Conservation (phyloP, 2,329 filamentous ascomycete species). For the Cordyceps militaris region DNA sequence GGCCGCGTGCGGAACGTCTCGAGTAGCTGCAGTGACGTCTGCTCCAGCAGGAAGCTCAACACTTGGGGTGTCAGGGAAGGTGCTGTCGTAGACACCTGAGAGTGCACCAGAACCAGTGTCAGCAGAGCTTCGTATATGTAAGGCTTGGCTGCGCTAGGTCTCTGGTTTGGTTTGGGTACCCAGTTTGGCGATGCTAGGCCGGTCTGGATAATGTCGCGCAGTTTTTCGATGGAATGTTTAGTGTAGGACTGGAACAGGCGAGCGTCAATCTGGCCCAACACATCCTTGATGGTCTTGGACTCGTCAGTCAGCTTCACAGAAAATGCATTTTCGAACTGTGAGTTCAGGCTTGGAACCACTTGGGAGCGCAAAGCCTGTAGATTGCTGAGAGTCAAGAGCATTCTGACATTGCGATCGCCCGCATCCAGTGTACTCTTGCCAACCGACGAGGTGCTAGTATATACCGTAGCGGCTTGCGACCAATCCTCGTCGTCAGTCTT, state of each 20-base stretch:
- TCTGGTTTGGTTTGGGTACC: conserved; percentile 50
- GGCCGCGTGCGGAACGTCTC: conserved; percentile 64
- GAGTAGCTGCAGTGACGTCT: conserved; percentile 72
- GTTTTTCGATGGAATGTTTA: conserved; percentile 60
- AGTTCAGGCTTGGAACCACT: conserved; percentile 79
- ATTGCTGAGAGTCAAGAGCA: conserved; percentile 91
- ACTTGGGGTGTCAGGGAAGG: conserved; percentile 71
- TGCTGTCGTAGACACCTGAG: conserved; percentile 75
- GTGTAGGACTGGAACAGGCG: conserved; percentile 92
- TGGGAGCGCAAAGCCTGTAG: conserved; percentile 75
- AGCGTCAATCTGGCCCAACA: conserved; percentile 82
- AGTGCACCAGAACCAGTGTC: conserved; percentile 81
- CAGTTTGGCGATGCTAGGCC: conserved; percentile 68
- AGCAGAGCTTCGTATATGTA: conserved; percentile 89
- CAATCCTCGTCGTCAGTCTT: conserved; percentile 59
- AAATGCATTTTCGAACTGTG: conserved; percentile 89
- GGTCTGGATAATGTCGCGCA: conserved; percentile 62
- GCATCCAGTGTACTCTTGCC: conserved; percentile 46
- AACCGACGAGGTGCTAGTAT: conserved; percentile 25
- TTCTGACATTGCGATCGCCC: conserved; percentile 69
- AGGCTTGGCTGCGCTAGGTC: conserved; percentile 69
- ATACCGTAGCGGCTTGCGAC: conserved; percentile 27
- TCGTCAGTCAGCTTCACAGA: conserved; percentile 92
- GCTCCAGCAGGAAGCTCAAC: conserved; percentile 78
- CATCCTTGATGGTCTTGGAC: conserved; percentile 83